These are phyloP conservation scores for Poterioochromonas sp. DNA, from an alignment of 352 stramenopile species.

Conservation along the genomic window DNA sequence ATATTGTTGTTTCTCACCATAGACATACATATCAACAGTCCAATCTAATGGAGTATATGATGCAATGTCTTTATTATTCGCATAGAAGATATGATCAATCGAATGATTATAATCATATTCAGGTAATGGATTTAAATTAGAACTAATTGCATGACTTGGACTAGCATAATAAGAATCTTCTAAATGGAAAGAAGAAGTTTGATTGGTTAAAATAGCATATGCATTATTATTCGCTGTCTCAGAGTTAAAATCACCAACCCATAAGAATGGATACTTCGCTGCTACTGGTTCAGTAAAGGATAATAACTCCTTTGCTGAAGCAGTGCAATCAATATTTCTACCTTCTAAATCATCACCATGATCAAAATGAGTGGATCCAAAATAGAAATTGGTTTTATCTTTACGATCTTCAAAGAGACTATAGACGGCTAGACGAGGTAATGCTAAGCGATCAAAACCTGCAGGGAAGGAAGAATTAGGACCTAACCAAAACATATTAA, in stretches of 20 bases:
- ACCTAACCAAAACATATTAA: background rate
- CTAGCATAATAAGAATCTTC: background rate
- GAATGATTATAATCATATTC: background rate
- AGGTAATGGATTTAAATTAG: background rate
- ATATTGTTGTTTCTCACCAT: background rate
- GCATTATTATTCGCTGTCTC: constrained; percentile 5
- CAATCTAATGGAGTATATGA: background rate
- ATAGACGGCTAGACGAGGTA: background rate
- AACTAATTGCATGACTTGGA: background rate
- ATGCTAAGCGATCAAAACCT: background rate
- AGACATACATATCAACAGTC: constrained; percentile 11
- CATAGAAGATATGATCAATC: constrained; percentile 3
- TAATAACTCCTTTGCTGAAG: background rate
- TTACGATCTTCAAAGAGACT: background rate
- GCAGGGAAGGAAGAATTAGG: background rate
- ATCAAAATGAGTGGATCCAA: constrained; percentile 5
- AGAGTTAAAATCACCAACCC: background rate
- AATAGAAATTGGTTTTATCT: background rate
- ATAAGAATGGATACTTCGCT: background rate
- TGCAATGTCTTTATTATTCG: background rate
- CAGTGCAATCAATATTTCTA: background rate
- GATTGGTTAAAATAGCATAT: background rate
- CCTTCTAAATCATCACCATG: background rate
- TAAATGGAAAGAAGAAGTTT: background rate
- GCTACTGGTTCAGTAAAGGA: background rate